Evolutionary conservation across 2,329 filamentous ascomycete species (phyloP).

Genomic region (Metarhizium humberi): DNA sequence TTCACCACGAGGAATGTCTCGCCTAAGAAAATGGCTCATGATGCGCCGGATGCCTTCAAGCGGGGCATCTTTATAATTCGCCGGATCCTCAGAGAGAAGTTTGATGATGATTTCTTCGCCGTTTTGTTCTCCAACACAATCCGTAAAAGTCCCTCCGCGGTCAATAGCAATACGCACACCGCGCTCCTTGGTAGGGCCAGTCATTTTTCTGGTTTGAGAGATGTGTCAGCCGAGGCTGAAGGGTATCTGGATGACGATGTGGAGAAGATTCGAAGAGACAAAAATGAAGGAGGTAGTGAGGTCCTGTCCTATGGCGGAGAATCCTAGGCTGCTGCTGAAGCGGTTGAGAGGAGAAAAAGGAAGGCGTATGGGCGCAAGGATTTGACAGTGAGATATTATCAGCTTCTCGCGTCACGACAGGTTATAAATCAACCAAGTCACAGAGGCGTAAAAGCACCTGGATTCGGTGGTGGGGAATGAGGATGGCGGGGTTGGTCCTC

Average conservation of each 20-base stretch:
- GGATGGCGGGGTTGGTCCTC: slow-evolving; percentile 12
- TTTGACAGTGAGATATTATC: too few relatives aligned
- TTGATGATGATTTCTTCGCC: slow-evolving; percentile 63
- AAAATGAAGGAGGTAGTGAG: too few relatives aligned
- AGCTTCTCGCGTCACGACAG: neutral
- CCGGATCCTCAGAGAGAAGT: slow-evolving; percentile 61
- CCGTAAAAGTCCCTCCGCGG: slow-evolving; percentile 51
- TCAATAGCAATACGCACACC: slow-evolving; percentile 24
- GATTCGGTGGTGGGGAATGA: neutral
- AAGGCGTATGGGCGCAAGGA: too few relatives aligned
- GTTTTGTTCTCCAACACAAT: slow-evolving; percentile 57
- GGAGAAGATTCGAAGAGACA: neutral
- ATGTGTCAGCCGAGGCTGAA: neutral
- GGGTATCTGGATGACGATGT: neutral
- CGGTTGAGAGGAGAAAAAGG: too few relatives aligned
- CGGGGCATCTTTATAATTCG: slow-evolving; percentile 64
- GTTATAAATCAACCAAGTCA: neutral
- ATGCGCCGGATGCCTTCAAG: slow-evolving; percentile 58
- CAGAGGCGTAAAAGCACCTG: neutral
- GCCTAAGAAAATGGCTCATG: slow-evolving; percentile 22
- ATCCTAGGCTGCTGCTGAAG: too few relatives aligned
- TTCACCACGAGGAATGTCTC: slow-evolving; percentile 22
- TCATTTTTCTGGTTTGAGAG: neutral
- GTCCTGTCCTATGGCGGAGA: too few relatives aligned
- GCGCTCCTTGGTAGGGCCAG: slow-evolving; percentile 85